phyloP scores from a whole-genome alignment of 2,329 filamentous ascomycete genomes.

The Botryotinia calthae region DNA sequence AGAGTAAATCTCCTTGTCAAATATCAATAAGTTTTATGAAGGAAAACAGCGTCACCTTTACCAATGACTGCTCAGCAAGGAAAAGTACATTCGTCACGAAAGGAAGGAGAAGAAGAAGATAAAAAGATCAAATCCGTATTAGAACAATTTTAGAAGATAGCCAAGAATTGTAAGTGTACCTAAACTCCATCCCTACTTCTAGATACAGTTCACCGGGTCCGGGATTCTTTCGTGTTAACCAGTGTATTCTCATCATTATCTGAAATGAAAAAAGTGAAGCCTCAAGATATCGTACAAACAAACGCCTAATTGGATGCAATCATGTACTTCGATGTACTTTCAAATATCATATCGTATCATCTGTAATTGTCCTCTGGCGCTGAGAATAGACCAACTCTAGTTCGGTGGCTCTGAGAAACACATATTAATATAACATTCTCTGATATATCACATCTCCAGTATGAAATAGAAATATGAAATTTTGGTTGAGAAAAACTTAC shows the following conservation, averaged over 20 bases:
- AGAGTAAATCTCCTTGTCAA: background rate
- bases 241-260: constrained; percentile 32
- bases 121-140: constrained; percentile 12
- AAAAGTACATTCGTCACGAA: background rate
- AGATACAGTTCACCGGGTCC: constrained; percentile 32
- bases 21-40: background rate
- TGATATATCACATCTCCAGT: background rate
- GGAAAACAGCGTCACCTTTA: background rate
- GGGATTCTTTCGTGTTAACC: constrained; percentile 29
- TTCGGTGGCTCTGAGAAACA: constrained; percentile 65
- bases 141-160: constrained; percentile 25
- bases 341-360: constrained; percentile 19
- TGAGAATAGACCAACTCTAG: constrained; percentile 72
- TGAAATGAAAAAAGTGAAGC: constrained; percentile 25
- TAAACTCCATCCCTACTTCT: constrained; percentile 32
- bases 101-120: background rate
- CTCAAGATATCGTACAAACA: constrained; percentile 38
- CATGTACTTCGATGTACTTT: constrained; percentile 13
- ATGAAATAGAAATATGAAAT: background rate
- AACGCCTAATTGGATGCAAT: constrained; percentile 31
- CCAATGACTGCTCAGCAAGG: background rate
- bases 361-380: constrained; percentile 57
- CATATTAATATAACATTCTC: constrained; percentile 23
- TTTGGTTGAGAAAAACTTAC: constrained; percentile 53
- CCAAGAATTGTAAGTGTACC: constrained; percentile 30